Base-by-base conservation (phyloP, 495 filamentous ascomycete genomes). In the Aspergillus baeticus region DNA sequence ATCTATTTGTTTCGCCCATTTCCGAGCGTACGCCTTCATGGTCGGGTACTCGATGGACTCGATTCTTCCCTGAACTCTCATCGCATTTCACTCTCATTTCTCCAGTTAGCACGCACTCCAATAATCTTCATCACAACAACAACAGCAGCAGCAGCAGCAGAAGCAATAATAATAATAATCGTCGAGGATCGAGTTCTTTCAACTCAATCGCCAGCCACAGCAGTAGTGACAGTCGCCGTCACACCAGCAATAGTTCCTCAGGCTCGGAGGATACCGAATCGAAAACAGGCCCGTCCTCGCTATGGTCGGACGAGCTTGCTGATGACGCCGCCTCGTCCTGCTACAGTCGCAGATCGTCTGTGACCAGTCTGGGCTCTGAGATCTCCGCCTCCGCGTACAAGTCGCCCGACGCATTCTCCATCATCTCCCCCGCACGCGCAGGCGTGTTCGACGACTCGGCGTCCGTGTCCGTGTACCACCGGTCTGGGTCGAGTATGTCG, bases 401-500 rank as follows among this genome's bases (percentile, higher is more conserved):
- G 13, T 59, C 64, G 6, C 57, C 62, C 29, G 69, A 66, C 64
- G 53, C 58, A 14, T 70, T 74, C 50, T 74, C 72, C 10, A 69
- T 78, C 44, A 46, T 61, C 6, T 75, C 69, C 1, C 76, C 77
- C 1, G 59, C 60, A 2, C 57, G 62, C 1, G 74, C 73, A 1
- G 75, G 77, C 10, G 75, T 78, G 6, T 78, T 81, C 47, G 77
- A 78, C 51, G 73, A 74, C 37, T 45, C 51, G 3, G 42, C 17
- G 2, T 57, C 49, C 23, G 52, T 50, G 11, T 46, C n/a, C n/a
- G n/a, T n/a, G n/a, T n/a, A n/a, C n/a, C n/a, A 41, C 8, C 48
- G 47, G 17, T 33, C 41, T 10, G 33, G 34, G 5, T 54, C 63
- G 22, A 46, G 51, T 38, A 56, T 57, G 55, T 49, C 26, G 8